Base-by-base conservation (phyloP, 2,329 filamentous ascomycete species). In the Onygenales sp. region DNA sequence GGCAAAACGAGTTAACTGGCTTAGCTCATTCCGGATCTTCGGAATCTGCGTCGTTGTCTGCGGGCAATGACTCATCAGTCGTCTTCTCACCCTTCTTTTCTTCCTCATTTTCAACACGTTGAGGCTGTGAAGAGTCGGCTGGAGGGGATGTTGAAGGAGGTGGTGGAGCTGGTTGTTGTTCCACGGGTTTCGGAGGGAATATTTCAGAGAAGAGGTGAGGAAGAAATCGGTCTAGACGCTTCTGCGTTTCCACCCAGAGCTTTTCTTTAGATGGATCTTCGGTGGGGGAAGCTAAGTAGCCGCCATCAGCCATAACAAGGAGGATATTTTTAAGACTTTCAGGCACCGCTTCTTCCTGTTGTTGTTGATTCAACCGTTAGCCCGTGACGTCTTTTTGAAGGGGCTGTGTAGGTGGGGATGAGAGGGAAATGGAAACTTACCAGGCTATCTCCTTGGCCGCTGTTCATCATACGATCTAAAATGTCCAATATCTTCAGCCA, bases 241-340 rank as follows among this genome's bases (percentile, higher is more conserved):
- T 79, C 67, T 76, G 78, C 10, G 82, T 85, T 68, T 85, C 81
- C 6, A 66, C 67, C 82, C 82, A 85, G 39, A 84, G 67, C 59
- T 75, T 70, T 57, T 77, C 74, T 57, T 79, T 77, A 57, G 60
- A 65, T n/a, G 67, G 59, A 42, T 78, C 73, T 49, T 77, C 70
- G 6, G 66, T 65, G 3, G 88, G 88, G 1, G 87, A 80, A 0
- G 88, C 84, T 4, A 98, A 80, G 62, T 88, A 91, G 37, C 87
- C 91, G 49, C 86, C 91, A 66, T 85, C 93, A 5, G 87, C 84
- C 90, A 98, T 95, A 63, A 98, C 93, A 8, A 98, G 78, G 27
- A 97, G 76, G 51, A 97, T 90, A 60, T 98, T 98, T 73, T 98
- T 98, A 54, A 98, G 75, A 59, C 89, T 93, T 70, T 98, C 93